Evolutionary conservation across 495 filamentous ascomycete species (phyloP).

Genomic region (Tuber melanosporum): DNA sequence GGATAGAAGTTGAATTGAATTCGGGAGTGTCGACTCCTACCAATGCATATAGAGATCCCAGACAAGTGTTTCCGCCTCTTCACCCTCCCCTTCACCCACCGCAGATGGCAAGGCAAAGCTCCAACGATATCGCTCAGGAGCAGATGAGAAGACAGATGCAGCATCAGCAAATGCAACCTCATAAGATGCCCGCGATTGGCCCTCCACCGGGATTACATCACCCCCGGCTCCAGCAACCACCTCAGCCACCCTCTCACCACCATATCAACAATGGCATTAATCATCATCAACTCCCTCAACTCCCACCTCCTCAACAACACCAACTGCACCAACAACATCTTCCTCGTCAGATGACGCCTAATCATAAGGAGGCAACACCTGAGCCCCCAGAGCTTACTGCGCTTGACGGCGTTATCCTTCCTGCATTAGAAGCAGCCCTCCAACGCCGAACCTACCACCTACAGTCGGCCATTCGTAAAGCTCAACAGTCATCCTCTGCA

Average conservation of each 20-base stretch:
- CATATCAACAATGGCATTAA: conserved; percentile 15
- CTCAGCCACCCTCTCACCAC: conserved; percentile 28
- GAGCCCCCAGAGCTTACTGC: conserved; percentile 46
- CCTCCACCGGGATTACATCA: conserved; percentile 40
- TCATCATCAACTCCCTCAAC: conserved; percentile 36
- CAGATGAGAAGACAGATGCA: conserved; percentile 37
- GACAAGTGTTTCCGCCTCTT: conserved; percentile 20
- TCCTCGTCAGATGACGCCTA: conserved; percentile 4
- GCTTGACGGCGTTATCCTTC: conserved; percentile 76
- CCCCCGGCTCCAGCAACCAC: conserved; percentile 32
- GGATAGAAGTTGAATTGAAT: conserved; percentile 31
- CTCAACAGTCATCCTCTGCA: conserved; percentile 40
- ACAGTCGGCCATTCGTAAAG: conserved; percentile 48
- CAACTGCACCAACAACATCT: conserved; percentile 17
- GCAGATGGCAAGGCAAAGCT: conserved; percentile 35
- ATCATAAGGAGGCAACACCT: conserved; percentile 27
- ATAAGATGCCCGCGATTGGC: conserved; percentile 17
- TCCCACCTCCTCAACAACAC: conserved; percentile 10
- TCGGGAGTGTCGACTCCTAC: conserved; percentile 27
- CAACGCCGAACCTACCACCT: conserved; percentile 65
- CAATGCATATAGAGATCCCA: conserved; percentile 26
- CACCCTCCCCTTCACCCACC: conserved; percentile 12
- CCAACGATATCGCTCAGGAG: conserved; percentile 36
- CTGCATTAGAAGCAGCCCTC: conserved; percentile 82
- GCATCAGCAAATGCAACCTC: conserved; percentile 35